phyloP scores from a whole-genome alignment of 129 eudicot genomes.

The Flaveria bidentis region DNA sequence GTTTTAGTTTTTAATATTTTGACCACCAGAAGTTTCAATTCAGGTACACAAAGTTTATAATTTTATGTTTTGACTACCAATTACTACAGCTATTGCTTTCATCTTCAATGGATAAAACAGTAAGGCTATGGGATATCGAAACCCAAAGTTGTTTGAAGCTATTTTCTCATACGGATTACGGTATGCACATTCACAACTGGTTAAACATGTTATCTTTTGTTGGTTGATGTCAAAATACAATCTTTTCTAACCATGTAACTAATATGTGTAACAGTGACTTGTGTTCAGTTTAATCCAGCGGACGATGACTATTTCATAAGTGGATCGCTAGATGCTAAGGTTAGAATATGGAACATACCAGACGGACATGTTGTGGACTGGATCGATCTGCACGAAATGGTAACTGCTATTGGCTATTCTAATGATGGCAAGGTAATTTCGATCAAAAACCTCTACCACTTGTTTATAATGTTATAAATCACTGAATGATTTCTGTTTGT shows the following conservation, averaged over 20 bases:
- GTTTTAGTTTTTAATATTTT: too few species aligned
- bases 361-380: conserved; percentile 43
- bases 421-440: conserved; percentile 42
- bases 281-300: conserved; percentile 46
- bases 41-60: neutral
- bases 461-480: conserved; percentile 8
- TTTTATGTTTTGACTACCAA: neutral
- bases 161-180: conserved; percentile 45
- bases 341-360: conserved; percentile 48
- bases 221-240: neutral
- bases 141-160: conserved; percentile 37
- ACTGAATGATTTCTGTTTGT: conserved; percentile 1
- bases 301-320: conserved; percentile 41
- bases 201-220: neutral
- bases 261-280: conserved; percentile 43
- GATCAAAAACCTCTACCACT: neutral
- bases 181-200: conserved; percentile 22
- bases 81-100: conserved; percentile 38
- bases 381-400: conserved; percentile 45
- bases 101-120: conserved; percentile 54
- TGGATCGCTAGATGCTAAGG: conserved; percentile 48
- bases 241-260: neutral
- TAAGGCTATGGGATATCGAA: conserved; percentile 42
- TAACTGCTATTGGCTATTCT: conserved; percentile 44
- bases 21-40: neutral